Evolutionary conservation across 768 basidiomycete genomes (phyloP), one percentile per base, ranked within the genome.

Genomic region (Lentinula guzmanii): DNA sequence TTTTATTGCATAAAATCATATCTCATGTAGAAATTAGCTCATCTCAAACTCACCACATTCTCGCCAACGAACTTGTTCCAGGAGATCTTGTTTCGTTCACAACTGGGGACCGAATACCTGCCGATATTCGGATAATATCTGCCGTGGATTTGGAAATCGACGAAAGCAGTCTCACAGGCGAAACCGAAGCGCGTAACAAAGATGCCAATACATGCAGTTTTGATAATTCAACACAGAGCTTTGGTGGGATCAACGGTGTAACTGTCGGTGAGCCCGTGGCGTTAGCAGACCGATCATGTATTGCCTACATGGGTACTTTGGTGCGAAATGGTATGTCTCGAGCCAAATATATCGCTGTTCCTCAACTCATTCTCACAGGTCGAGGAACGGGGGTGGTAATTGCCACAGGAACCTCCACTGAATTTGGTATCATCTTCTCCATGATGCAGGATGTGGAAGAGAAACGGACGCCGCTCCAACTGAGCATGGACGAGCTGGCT

Each of bases 371-470:
- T 48, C 52, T 39, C 33, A 7, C 65, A 91, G 90, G 92, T 5
- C 79, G 91, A 58, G 95, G 94, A 0, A 77, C 82, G 42, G 95
- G 96, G 5, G 78, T 98, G 50, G 93, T 96, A 5, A 90, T 98
- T 50, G 93, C 84, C 0, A 93, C 84, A 0, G 90, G 96, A 2
- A 80, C 84, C 11, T 85, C 90, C 64, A 96, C 93, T 1, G 95
- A 98, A 70, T 96, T 98, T 72, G 95, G 95, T 28, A 87, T 96
- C 60, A 93, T 98, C 63, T 98, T 98, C 70, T 86, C 90, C 13
- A 96, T 97, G 93, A 93, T 98, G 93, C 94, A 97, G 73, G 94
- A 97, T 70, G 94, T 94, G 64, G 93, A 95, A 65, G 95, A 98
- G 74, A 89, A 88, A 70, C 85, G 94, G 56, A 98, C 95, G 4